These are phyloP conservation scores for Durio zibethinus DNA, from an alignment of 345 rosid genomes.

Conservation along the genomic window DNA sequence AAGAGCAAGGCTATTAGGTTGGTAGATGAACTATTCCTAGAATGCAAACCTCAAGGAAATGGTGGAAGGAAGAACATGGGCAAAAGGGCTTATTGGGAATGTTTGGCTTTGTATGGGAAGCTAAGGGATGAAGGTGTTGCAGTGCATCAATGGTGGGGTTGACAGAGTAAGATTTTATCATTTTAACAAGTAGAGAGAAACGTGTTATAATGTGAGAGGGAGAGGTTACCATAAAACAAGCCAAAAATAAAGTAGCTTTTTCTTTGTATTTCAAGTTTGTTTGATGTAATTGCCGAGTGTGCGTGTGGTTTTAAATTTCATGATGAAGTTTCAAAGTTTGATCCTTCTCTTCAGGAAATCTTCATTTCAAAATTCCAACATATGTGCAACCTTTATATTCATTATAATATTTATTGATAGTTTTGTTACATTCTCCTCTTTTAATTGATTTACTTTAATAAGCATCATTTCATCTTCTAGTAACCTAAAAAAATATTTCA, in stretches of 20 bases:
- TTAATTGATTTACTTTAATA: no score
- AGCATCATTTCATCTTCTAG: no score
- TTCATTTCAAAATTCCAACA: no score
- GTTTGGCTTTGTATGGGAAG: slow-evolving; percentile 44
- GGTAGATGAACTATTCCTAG: slow-evolving; percentile 45
- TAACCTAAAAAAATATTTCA: no score
- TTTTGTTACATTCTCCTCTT: no score
- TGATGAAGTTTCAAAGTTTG: background rate
- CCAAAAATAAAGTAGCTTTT: background rate
- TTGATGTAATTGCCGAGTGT: background rate
- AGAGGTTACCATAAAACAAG: background rate
- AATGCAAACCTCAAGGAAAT: slow-evolving; percentile 38
- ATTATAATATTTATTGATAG: background rate
- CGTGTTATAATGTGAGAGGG: background rate
- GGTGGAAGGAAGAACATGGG: slow-evolving; percentile 10
- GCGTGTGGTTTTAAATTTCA: background rate
- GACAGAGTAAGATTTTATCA: no score
- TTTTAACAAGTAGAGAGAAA: background rate
- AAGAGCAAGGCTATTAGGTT: slow-evolving; percentile 17
- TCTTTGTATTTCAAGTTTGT: background rate
- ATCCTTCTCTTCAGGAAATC: background rate
- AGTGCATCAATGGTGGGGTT: slow-evolving; percentile 50
- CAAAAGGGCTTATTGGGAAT: slow-evolving; percentile 51
- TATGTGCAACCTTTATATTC: background rate
- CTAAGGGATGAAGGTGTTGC: slow-evolving; percentile 43